Evolutionary conservation across 306 rosid species (phyloP).

Genomic region (Vachellia pachyceras): DNA sequence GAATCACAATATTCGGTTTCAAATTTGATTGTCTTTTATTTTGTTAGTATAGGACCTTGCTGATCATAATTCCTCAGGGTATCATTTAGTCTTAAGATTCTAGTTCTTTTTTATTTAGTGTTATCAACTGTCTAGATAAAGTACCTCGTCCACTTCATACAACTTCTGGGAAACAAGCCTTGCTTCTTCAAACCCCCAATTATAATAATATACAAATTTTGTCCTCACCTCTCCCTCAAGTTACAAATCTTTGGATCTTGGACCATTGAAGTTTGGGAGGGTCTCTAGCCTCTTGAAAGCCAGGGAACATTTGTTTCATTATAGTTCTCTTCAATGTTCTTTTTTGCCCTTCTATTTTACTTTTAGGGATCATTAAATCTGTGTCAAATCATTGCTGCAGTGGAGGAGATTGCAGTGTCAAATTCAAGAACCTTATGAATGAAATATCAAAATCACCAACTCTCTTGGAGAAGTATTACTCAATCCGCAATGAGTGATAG

Average conservation of each 20-base stretch:
- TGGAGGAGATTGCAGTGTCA: slow-evolving; percentile 87
- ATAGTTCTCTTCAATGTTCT: not conserved
- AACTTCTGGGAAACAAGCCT: not conserved
- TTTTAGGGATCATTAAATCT: slow-evolving; percentile 16
- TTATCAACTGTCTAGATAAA: not conserved
- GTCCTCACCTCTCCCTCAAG: not conserved
- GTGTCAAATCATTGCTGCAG: slow-evolving; percentile 52
- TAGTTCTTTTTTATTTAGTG: not conserved
- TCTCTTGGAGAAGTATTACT: slow-evolving; percentile 78
- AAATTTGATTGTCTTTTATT: not conserved
- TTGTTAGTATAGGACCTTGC: not conserved
- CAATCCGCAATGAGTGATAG: slow-evolving; percentile 88
- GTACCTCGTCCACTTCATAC: not conserved
- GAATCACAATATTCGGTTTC: not conserved
- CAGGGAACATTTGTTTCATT: not conserved
- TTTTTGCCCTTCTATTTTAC: not conserved
- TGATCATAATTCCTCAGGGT: not conserved
- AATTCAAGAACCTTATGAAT: slow-evolving; percentile 90
- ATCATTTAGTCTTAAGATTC: not conserved
- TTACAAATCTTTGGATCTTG: not conserved
- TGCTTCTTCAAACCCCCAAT: not conserved
- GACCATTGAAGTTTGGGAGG: not conserved
- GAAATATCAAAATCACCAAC: slow-evolving; percentile 84
- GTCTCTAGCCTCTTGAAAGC: slow-evolving; percentile 4
- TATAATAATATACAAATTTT: not conserved